Evolutionary conservation across 208 protist species (phyloP).

Genomic region (Leishmania tropica): DNA sequence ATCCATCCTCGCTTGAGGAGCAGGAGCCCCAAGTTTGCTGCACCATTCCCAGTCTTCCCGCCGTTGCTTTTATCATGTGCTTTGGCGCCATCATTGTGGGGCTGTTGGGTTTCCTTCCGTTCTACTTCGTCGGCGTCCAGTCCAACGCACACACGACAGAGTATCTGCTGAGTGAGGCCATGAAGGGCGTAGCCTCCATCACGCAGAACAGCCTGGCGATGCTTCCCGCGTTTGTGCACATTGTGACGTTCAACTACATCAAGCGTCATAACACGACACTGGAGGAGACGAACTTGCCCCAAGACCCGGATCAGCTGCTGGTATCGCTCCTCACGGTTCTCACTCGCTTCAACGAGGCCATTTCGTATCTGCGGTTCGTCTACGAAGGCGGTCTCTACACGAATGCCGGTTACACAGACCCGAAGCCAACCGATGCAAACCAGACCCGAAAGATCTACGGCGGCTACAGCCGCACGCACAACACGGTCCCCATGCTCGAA

Average conservation of each 20-base stretch:
- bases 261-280: slow-evolving; percentile 35
- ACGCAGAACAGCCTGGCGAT: slow-evolving; percentile 49
- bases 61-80: slow-evolving; percentile 53
- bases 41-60: slow-evolving; percentile 42
- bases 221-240: slow-evolving; percentile 59
- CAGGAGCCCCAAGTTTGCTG: slow-evolving; percentile 29
- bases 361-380: slow-evolving; percentile 47
- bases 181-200: slow-evolving; percentile 50
- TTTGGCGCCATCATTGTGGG: slow-evolving; percentile 54
- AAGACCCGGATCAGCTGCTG: slow-evolving; percentile 23
- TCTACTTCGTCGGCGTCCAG: slow-evolving; percentile 53
- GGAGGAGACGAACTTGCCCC: slow-evolving; percentile 32
- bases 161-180: slow-evolving; percentile 48
- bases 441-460: slow-evolving; percentile 20
- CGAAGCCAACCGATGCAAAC: slow-evolving; percentile 1
- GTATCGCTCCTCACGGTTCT: slow-evolving; percentile 42
- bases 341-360: slow-evolving; percentile 35
- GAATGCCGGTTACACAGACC: slow-evolving; percentile 29
- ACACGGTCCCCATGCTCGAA: slow-evolving; percentile 21
- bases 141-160: slow-evolving; percentile 44
- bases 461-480: slow-evolving; percentile 12
- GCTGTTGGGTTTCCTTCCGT: slow-evolving; percentile 57
- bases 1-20: slow-evolving; percentile 14
- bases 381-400: slow-evolving; percentile 37
- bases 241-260: slow-evolving; percentile 61